A percentile compares a stretch with the other conserved stretches of the same genome.
These are phyloP conservation scores for Mucor saturninus DNA, from an alignment of 371 early-diverging fungal genomes.

Conservation along the genomic window DNA sequence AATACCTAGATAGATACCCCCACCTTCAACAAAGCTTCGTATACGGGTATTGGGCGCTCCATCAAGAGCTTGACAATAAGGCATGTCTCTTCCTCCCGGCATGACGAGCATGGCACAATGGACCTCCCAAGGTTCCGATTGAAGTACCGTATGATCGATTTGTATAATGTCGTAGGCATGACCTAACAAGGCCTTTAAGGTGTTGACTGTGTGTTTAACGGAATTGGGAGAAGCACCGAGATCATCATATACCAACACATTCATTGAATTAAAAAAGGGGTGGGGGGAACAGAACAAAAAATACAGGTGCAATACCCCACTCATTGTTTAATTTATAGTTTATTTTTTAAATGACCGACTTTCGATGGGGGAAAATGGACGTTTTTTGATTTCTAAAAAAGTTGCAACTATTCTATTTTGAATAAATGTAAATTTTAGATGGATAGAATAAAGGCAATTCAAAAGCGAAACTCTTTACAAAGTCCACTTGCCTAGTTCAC, in stretches of 20 bases:
- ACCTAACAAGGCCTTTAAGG: constrained; percentile 73
- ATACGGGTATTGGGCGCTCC: constrained; percentile 69
- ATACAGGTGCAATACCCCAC: too few relatives aligned
- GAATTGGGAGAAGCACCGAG: constrained; percentile 76
- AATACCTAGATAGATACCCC: constrained; percentile 90
- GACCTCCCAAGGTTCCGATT: constrained; percentile 85
- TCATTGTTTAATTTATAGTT: too few relatives aligned
- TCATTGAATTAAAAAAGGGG: constrained; percentile 50
- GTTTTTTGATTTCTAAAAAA: too few relatives aligned
- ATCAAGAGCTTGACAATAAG: constrained; percentile 73
- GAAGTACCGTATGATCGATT: constrained; percentile 74
- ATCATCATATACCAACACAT: constrained; percentile 86
- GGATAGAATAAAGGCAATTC: too few relatives aligned
- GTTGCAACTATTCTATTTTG: too few relatives aligned
- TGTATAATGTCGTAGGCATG: constrained; percentile 84
- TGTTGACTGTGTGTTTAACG: constrained; percentile 66
- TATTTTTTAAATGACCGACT: too few relatives aligned
- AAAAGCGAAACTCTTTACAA: too few relatives aligned
- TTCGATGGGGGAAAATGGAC: too few relatives aligned
- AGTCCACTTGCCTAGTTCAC: too few relatives aligned
- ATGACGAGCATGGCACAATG: constrained; percentile 83
- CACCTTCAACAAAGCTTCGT: constrained; percentile 69
- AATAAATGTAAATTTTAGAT: too few relatives aligned
- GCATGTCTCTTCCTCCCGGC: constrained; percentile 90
- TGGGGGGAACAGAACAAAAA: too few relatives aligned